Evolutionary conservation across 805 yeast genomes (phyloP), one percentile per base, ranked within the genome.

Genomic region (Jamesozyma spencerorum): DNA sequence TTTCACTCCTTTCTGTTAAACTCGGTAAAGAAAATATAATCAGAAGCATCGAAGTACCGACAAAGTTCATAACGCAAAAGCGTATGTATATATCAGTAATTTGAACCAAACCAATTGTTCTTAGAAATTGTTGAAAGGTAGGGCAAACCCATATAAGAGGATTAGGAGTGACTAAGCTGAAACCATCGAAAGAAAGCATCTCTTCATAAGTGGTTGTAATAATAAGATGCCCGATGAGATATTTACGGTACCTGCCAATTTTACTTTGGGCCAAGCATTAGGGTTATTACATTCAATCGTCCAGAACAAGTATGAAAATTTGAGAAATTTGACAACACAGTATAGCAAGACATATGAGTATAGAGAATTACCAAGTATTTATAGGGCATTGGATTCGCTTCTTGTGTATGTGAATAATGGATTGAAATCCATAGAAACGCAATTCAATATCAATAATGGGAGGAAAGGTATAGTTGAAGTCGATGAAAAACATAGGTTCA

Each of bases 241-340:
- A 39, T 59, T 59, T 37, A 31, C 40, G 15, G 44, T 60, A 15
- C 65, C 64, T 13, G 44, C 47, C 10, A 51, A 55, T 38, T 49
- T 58, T 20, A 57, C 60, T 11, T 38, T 59, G n/a, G 20, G 40
- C 0, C 64, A 60, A 37, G 47, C 61, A 3, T 41, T 60, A 19
- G 54, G 55, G 24, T 42, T 60, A 18, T 46, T 60, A n/a, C 49
- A 48, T 36, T 49, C 58, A 1, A 52, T 58, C n/a, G 57, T 50
- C 11, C 37, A 44, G 11, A 53, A 42, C 18, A 57, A 55, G 31
- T 53, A 43, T 32, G 47, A 42, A 10, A 55, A 55, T 34, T 39
- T 48, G 14, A 40, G 39, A 18, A 31, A 33, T 14, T 43, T 43
- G 19, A 36, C 45, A 14, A 39, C 42, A 5, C 38, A 36, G 6